A percentile compares a stretch with the other conserved stretches of the same genome.
phyloP scores from a whole-genome alignment of 345 rosid genomes.

The Corchorus capsularis region DNA sequence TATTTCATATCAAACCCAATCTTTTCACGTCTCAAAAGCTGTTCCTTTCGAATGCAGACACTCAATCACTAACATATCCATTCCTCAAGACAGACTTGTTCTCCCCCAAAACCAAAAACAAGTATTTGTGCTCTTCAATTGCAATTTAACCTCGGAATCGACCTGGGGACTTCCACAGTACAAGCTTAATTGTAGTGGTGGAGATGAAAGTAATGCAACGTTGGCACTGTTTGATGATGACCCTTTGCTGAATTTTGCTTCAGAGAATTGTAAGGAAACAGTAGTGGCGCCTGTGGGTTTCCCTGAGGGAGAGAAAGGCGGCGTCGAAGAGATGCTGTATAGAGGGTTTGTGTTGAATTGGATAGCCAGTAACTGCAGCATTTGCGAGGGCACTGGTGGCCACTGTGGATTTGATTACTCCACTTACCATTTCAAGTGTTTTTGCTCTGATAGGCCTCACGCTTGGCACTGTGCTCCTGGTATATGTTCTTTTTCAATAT shows the following conservation, averaged over 20 bases:
- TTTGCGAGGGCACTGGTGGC: slow-evolving; percentile 45
- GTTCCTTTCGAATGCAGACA: slow-evolving; percentile 21
- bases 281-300: slow-evolving; percentile 32
- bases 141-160: slow-evolving; percentile 19
- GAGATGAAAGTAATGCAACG: background rate
- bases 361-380: slow-evolving; percentile 46
- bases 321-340: slow-evolving; percentile 3
- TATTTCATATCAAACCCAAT: slow-evolving; percentile 36
- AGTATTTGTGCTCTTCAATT: slow-evolving; percentile 29
- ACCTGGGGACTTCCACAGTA: slow-evolving; percentile 4
- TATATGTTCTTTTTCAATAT: background rate
- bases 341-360: slow-evolving; percentile 48
- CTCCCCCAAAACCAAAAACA: background rate
- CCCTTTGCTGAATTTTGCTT: slow-evolving; percentile 27
- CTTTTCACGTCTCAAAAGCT: slow-evolving; percentile 40
- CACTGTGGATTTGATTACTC: slow-evolving; percentile 42
- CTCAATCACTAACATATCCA: slow-evolving; percentile 30
- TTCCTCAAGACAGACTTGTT: slow-evolving; percentile 13
- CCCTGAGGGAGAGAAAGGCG: background rate
- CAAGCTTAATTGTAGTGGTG: slow-evolving; percentile 5
- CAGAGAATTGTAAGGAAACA: slow-evolving; percentile 15
- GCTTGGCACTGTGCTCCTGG: slow-evolving; percentile 7
- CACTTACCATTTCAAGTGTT: slow-evolving; percentile 38
- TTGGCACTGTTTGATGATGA: slow-evolving; percentile 25
- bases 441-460: slow-evolving; percentile 46